These are phyloP conservation scores for Phytophthora sp. DNA, from an alignment of 352 stramenopile species.

Conservation along the genomic window DNA sequence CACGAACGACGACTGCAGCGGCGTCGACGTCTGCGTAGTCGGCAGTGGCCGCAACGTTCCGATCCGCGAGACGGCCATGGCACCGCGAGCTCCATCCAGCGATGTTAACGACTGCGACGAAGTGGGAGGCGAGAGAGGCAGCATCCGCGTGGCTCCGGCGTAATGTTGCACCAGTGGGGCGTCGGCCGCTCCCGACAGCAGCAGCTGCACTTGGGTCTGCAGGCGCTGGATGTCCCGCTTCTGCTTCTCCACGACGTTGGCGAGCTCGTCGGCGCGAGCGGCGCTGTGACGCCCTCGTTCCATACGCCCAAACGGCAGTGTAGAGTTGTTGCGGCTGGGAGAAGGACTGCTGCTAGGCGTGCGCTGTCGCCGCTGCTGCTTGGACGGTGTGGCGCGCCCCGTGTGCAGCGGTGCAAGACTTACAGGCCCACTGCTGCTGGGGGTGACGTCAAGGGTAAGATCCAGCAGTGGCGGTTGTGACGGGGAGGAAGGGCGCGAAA, in stretches of 20 bases:
- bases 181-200: slow-evolving; percentile 48
- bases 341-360: slow-evolving; percentile 21
- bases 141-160: slow-evolving; percentile 1
- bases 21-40: background rate
- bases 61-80: slow-evolving; percentile 23
- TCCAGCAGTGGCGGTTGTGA: slow-evolving; percentile 23
- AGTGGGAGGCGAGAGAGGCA: slow-evolving; percentile 8
- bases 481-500: slow-evolving; percentile 18
- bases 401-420: slow-evolving; percentile 38
- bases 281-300: slow-evolving; percentile 36
- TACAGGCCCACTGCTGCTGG: slow-evolving; percentile 2
- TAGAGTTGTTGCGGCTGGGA: slow-evolving; percentile 19
- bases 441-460: slow-evolving; percentile 22
- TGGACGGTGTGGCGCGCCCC: slow-evolving; percentile 25
- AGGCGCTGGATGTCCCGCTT: slow-evolving; percentile 74
- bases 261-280: slow-evolving; percentile 49
- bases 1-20: slow-evolving; percentile 59
- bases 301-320: slow-evolving; percentile 43
- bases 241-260: slow-evolving; percentile 55
- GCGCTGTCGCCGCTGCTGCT: slow-evolving; percentile 31
- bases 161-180: slow-evolving; percentile 14
- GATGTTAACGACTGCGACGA: slow-evolving; percentile 10
- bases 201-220: slow-evolving; percentile 67
- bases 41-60: slow-evolving; percentile 36
- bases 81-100: background rate